phyloP scores from a whole-genome alignment of 306 rosid genomes.

The Sindora glabra region DNA sequence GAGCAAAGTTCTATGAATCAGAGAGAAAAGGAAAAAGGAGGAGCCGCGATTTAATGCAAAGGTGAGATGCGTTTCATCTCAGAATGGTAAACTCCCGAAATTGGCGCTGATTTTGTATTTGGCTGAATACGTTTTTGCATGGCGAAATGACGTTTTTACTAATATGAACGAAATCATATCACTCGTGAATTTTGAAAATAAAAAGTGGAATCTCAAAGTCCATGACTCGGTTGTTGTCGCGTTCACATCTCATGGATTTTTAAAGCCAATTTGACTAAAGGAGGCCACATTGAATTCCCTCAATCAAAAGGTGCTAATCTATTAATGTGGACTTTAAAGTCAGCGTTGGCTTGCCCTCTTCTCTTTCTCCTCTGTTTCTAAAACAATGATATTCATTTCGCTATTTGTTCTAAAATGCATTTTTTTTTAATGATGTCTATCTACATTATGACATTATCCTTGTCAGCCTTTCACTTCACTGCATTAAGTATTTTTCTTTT shows the following conservation, averaged over 20 bases:
- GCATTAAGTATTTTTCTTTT: too few relatives aligned
- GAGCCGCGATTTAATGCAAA: constrained; percentile 33
- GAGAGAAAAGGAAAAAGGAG: neutral
- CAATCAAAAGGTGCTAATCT: too few relatives aligned
- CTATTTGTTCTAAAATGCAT: too few relatives aligned
- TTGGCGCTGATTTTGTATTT: constrained; percentile 28
- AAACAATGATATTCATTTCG: too few relatives aligned
- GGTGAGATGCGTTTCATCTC: constrained; percentile 18
- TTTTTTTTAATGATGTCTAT: too few relatives aligned
- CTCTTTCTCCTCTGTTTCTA: too few relatives aligned
- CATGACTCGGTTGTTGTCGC: neutral
- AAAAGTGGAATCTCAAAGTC: too few relatives aligned
- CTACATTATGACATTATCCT: too few relatives aligned
- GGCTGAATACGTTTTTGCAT: constrained; percentile 12
- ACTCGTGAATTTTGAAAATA: neutral
- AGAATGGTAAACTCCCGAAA: constrained; percentile 18
- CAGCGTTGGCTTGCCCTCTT: too few relatives aligned
- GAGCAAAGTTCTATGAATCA: constrained; percentile 3
- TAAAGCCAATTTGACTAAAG: too few relatives aligned
- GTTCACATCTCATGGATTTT: neutral
- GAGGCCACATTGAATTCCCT: too few relatives aligned
- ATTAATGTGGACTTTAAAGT: neutral
- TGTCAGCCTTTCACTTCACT: too few relatives aligned
- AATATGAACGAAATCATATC: neutral
- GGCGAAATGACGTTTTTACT: constrained; percentile 1